A percentile compares a stretch with the other conserved stretches of the same genome.
Conservation (phyloP, 352 stramenopile species). For the Phytopythium aichiense region DNA sequence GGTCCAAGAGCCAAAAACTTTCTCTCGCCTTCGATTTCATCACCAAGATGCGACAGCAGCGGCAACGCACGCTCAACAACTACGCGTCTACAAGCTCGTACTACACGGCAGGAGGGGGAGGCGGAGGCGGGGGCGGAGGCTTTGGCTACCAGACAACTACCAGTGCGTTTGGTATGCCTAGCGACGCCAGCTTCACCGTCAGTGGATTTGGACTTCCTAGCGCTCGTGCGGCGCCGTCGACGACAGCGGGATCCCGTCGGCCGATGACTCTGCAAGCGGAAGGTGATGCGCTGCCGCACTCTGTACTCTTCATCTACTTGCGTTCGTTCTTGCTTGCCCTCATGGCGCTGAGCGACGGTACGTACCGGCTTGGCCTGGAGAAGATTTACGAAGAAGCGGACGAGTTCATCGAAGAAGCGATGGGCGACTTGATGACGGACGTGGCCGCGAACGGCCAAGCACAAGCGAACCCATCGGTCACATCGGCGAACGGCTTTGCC, state of each 20-base stretch:
- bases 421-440: constrained; percentile 83
- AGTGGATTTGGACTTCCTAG: constrained; percentile 58
- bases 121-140: constrained; percentile 12
- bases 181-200: constrained; percentile 35
- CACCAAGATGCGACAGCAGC: constrained; percentile 77
- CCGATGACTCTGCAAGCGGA: constrained; percentile 35
- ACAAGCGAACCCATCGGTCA: constrained; percentile 20
- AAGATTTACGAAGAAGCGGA: constrained; percentile 86
- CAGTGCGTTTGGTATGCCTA: constrained; percentile 39
- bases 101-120: constrained; percentile 17
- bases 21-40: constrained; percentile 86
- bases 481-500: constrained; percentile 25
- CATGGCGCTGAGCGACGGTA: constrained; percentile 84
- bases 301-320: constrained; percentile 84
- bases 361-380: constrained; percentile 76
- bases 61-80: constrained; percentile 63
- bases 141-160: constrained; percentile 19
- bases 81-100: constrained; percentile 37
- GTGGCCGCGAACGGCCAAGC: constrained; percentile 46
- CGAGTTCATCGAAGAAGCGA: constrained; percentile 83
- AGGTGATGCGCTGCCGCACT: constrained; percentile 64
- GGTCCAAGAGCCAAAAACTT: constrained; percentile 85
- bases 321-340: constrained; percentile 78
- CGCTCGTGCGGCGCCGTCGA: constrained; percentile 32
- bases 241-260: constrained; percentile 29